phyloP scores from a whole-genome alignment of 192 early-diverging fungal species.

The Linnemannia hyalina region DNA sequence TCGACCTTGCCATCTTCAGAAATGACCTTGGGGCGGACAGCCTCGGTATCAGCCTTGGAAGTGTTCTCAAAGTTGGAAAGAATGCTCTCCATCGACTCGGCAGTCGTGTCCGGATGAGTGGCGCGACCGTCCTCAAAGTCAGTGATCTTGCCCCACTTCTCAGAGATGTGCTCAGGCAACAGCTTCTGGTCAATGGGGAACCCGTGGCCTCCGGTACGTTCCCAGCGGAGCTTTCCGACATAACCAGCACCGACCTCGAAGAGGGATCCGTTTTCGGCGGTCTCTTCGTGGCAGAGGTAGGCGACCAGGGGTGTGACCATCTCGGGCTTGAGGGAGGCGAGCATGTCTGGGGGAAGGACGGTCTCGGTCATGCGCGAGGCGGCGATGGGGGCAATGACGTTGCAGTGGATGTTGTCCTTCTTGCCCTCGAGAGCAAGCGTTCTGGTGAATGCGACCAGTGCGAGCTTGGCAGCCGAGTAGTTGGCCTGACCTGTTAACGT shows the following conservation, averaged over 20 bases:
- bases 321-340: slow-evolving; percentile 95
- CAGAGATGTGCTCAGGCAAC: slow-evolving; percentile 85
- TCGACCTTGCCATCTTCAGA: slow-evolving; percentile 61
- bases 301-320: slow-evolving; percentile 96
- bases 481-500: slow-evolving; percentile 73
- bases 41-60: background rate
- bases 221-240: slow-evolving; percentile 92
- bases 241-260: slow-evolving; percentile 97
- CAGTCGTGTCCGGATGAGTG: slow-evolving; percentile 81
- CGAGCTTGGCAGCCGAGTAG: slow-evolving; percentile 92
- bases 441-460: slow-evolving; percentile 89
- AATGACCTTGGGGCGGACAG: background rate
- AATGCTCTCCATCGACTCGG: slow-evolving; percentile 82
- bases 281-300: slow-evolving; percentile 87
- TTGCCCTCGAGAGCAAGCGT: slow-evolving; percentile 94
- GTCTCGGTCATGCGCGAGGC: slow-evolving; percentile 98
- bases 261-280: slow-evolving; percentile 82
- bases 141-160: slow-evolving; percentile 81
- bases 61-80: slow-evolving; percentile 77
- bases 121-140: slow-evolving; percentile 85
- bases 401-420: slow-evolving; percentile 91
- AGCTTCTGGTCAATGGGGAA: slow-evolving; percentile 93
- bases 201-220: slow-evolving; percentile 87
- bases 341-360: slow-evolving; percentile 94
- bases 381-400: slow-evolving; percentile 97